Conservation (phyloP, 768 basidiomycete species). For the Galerina sulciceps region DNA sequence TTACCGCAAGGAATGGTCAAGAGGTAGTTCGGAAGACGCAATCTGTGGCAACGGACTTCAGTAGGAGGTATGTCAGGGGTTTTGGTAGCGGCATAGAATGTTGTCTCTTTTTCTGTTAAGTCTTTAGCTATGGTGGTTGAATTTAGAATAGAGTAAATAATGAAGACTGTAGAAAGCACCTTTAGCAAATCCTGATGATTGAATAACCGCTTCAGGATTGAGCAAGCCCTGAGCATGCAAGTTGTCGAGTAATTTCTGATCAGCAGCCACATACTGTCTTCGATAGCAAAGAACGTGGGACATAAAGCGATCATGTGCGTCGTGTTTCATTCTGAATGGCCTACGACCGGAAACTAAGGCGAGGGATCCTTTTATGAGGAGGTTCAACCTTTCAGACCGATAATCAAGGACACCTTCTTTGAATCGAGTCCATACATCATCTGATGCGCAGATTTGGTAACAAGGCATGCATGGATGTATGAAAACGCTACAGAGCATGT, state of each 20-base stretch:
- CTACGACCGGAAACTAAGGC: not conserved
- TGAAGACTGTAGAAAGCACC: not conserved
- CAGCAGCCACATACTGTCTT: not conserved
- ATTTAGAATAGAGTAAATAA: too few relatives aligned
- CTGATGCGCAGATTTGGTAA: not conserved
- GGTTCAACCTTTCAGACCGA: not conserved
- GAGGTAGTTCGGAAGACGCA: too few relatives aligned
- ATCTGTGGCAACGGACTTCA: too few relatives aligned
- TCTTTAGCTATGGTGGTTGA: too few relatives aligned
- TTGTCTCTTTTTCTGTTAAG: too few relatives aligned
- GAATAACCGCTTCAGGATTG: not conserved
- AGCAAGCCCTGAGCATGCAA: not conserved
- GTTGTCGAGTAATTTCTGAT: not conserved
- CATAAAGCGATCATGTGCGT: not conserved
- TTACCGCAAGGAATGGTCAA: too few relatives aligned
- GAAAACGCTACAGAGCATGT: not conserved
- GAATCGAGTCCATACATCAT: not conserved
- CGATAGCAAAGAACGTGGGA: not conserved
- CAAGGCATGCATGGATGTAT: not conserved
- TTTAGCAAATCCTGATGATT: not conserved
- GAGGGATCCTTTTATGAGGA: not conserved
- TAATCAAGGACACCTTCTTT: not conserved
- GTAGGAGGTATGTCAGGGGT: too few relatives aligned
- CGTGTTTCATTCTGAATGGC: not conserved
- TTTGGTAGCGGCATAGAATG: too few relatives aligned